These are phyloP conservation scores for Trifolium subterraneum DNA, from an alignment of 306 rosid species.

Conservation along the genomic window DNA sequence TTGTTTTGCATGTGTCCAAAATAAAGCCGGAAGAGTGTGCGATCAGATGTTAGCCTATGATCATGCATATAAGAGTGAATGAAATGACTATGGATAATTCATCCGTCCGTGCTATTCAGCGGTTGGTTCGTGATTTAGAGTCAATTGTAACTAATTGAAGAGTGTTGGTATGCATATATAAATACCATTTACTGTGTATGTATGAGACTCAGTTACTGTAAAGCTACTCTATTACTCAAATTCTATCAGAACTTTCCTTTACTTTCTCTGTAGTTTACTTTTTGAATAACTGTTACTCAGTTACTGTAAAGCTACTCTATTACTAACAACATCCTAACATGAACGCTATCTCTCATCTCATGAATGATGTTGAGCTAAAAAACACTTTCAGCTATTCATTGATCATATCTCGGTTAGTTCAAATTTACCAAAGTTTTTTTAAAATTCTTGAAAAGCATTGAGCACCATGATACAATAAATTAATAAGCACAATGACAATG, in stretches of 20 bases:
- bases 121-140: not conserved
- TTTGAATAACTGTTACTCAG: too few relatives aligned
- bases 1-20: slow-evolving; percentile 7
- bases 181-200: too few relatives aligned
- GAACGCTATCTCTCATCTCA: slow-evolving; percentile 7
- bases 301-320: not conserved
- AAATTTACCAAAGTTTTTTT: not conserved
- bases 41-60: slow-evolving; percentile 8
- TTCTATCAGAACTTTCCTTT: too few relatives aligned
- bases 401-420: not conserved
- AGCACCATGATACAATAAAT: not conserved
- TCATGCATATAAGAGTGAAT: not conserved
- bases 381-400: not conserved
- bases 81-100: not conserved
- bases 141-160: too few relatives aligned
- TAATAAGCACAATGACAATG: not conserved
- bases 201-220: too few relatives aligned
- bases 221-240: too few relatives aligned
- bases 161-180: too few relatives aligned
- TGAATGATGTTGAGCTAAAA: slow-evolving; percentile 9
- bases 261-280: too few relatives aligned
- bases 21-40: not conserved
- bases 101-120: not conserved
- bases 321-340: slow-evolving; percentile 19
- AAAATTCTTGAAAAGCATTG: not conserved